phyloP scores from a whole-genome alignment of 345 rosid genomes.

The Brassica cretica region DNA sequence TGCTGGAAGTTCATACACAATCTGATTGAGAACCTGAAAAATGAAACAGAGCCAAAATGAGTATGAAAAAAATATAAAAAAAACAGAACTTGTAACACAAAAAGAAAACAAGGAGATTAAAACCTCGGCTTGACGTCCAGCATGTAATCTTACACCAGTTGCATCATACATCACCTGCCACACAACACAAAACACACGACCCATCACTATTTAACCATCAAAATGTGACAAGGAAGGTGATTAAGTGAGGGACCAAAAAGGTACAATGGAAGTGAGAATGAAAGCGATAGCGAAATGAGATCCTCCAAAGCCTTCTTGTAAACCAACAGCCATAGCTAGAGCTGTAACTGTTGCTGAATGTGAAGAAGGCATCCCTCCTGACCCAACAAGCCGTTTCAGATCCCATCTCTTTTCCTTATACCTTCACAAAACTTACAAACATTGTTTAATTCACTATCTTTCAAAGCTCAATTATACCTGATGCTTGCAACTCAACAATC shows the following conservation, averaged over 20 bases:
- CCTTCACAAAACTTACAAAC: conserved; percentile 52
- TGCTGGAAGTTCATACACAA: conserved; percentile 82
- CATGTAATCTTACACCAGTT: conserved; percentile 83
- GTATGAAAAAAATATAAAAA: not conserved
- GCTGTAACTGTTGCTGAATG: conserved; percentile 87
- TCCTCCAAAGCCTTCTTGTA: conserved; percentile 76
- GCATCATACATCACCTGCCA: conserved; percentile 90
- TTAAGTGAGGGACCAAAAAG: conserved; percentile 16
- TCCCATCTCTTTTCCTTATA: conserved; percentile 71
- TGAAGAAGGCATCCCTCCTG: conserved; percentile 99
- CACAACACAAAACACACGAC: not conserved
- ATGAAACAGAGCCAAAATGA: not conserved
- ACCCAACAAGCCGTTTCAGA: conserved; percentile 69
- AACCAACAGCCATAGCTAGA: conserved; percentile 65
- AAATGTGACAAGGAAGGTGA: not conserved
- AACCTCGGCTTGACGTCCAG: conserved; percentile 97
- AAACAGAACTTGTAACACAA: not conserved
- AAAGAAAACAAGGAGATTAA: conserved; percentile 14
- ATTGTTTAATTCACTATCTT: conserved; percentile 9
- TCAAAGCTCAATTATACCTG: not conserved
- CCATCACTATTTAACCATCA: not conserved
- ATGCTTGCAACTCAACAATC: not conserved
- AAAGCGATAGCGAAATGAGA: conserved; percentile 60
- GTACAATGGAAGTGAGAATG: conserved; percentile 71
- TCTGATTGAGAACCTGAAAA: conserved; percentile 82